phyloP scores from a whole-genome alignment of 768 basidiomycete genomes.

The Auricularia sp. region DNA sequence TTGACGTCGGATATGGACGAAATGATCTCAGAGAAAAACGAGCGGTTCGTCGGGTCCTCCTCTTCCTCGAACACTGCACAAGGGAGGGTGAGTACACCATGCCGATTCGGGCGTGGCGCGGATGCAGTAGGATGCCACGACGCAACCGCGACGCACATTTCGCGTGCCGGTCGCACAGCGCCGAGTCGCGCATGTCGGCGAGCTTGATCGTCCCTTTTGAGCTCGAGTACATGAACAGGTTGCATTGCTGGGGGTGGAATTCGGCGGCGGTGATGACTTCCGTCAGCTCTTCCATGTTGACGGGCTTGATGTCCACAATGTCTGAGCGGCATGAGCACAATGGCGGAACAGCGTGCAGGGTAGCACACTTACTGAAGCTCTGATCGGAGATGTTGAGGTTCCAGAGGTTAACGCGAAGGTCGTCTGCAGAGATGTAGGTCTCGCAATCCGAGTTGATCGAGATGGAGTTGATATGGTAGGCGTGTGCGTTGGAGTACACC shows the following conservation, averaged over 20 bases:
- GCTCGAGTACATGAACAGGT: conserved; percentile 98
- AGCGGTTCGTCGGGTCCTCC: conserved; percentile 92
- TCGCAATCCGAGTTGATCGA: conserved; percentile 99
- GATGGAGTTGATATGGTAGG: conserved; percentile 99
- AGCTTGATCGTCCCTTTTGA: conserved; percentile 99
- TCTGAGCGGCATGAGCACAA: conserved; percentile 38
- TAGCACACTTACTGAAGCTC: conserved; percentile 78
- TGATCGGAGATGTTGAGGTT: conserved; percentile 97
- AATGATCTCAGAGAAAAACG: conserved; percentile 99
- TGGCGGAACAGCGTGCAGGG: neutral
- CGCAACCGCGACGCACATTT: conserved; percentile 58
- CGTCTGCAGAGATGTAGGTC: conserved; percentile 99
- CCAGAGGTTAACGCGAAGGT: conserved; percentile 95
- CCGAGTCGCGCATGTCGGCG: conserved; percentile 97
- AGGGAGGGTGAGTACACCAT: conserved; percentile 1
- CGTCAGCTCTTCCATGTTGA: conserved; percentile 99
- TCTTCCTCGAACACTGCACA: conserved; percentile 91
- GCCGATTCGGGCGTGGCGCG: conserved; percentile 2
- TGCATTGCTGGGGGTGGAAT: conserved; percentile 96
- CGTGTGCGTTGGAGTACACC: conserved; percentile 98
- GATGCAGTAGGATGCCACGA: conserved; percentile 1
- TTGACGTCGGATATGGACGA: conserved; percentile 99
- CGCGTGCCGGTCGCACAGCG: conserved; percentile 89
- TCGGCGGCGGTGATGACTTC: conserved; percentile 99
- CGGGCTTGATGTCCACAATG: conserved; percentile 99